Conservation (phyloP, 2,329 filamentous ascomycete genomes). For the Pestalotiopsis sp. region DNA sequence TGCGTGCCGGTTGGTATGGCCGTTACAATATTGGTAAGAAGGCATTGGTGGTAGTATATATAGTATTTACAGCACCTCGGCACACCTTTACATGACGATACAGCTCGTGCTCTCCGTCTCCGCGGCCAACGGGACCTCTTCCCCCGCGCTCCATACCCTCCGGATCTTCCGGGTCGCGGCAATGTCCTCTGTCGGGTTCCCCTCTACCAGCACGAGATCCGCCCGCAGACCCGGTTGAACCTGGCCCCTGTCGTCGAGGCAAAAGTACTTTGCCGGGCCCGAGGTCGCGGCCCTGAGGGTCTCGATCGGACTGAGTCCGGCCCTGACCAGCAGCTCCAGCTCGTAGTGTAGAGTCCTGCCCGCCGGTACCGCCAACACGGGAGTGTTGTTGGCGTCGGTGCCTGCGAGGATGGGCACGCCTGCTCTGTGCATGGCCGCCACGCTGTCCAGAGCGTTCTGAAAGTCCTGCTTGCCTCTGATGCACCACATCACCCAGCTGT, state of each 20-base stretch:
- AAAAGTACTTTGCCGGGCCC: conserved; percentile 23
- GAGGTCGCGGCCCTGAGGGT: conserved; percentile 29
- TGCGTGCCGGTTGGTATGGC: not conserved
- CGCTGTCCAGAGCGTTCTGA: conserved; percentile 25
- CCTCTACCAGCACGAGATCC: conserved; percentile 33
- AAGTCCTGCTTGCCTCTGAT: conserved; percentile 22
- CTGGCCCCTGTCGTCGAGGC: conserved; percentile 28
- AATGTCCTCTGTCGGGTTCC: conserved; percentile 32
- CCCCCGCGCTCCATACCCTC: conserved; percentile 30
- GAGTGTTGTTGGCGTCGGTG: conserved; percentile 29
- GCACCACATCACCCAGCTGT: conserved; percentile 24
- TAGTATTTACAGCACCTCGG: not conserved
- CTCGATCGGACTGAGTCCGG: conserved; percentile 27
- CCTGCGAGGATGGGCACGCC: conserved; percentile 34
- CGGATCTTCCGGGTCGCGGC: conserved; percentile 25
- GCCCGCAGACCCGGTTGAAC: conserved; percentile 28
- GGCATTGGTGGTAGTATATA: not conserved
- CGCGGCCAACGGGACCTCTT: not conserved
- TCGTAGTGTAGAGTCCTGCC: conserved; percentile 30
- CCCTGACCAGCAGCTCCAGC: conserved; percentile 27
- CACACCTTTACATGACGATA: not conserved
- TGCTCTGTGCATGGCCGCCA: conserved; percentile 26
- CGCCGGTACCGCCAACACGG: conserved; percentile 22
- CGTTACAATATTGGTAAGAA: not conserved
- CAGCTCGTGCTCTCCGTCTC: not conserved